These are phyloP conservation scores for Lactuca sativa DNA, from an alignment of 129 eudicot species.

Conservation along the genomic window DNA sequence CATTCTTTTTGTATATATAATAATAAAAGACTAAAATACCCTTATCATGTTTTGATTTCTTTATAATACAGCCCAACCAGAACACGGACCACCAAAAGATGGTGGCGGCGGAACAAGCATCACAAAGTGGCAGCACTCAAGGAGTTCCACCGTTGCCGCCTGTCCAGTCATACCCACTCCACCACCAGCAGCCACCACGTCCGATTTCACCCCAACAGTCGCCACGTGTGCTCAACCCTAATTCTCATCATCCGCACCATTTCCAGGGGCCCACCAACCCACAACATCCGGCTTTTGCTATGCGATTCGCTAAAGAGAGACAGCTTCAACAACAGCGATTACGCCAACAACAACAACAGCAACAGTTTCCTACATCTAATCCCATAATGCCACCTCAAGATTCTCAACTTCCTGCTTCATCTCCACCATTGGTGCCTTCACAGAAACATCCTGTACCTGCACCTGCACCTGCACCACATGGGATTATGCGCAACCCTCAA, in stretches of 20 bases:
- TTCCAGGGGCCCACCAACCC: constrained; percentile 60
- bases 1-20: too few relatives aligned
- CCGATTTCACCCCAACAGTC: constrained; percentile 67
- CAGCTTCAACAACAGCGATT: constrained; percentile 71
- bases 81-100: constrained; percentile 47
- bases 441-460: constrained; percentile 55
- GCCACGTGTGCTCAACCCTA: constrained; percentile 46
- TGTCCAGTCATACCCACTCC: constrained; percentile 49
- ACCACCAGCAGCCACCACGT: constrained; percentile 62
- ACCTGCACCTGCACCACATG: constrained; percentile 33
- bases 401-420: constrained; percentile 61
- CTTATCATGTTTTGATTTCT: constrained; percentile 1
- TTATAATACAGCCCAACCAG: constrained; percentile 59
- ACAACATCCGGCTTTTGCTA: constrained; percentile 70
- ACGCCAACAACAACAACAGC: constrained; percentile 52
- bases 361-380: constrained; percentile 58
- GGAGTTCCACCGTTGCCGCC: constrained; percentile 40
- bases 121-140: constrained; percentile 57
- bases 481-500: constrained; percentile 54
- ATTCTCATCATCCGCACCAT: constrained; percentile 68
- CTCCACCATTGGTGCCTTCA: constrained; percentile 56
- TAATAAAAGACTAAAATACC: too few relatives aligned
- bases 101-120: constrained; percentile 59
- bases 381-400: constrained; percentile 50
- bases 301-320: constrained; percentile 72